Base-by-base conservation (phyloP, 495 filamentous ascomycete species). In the Talaromyces stipitatus region DNA sequence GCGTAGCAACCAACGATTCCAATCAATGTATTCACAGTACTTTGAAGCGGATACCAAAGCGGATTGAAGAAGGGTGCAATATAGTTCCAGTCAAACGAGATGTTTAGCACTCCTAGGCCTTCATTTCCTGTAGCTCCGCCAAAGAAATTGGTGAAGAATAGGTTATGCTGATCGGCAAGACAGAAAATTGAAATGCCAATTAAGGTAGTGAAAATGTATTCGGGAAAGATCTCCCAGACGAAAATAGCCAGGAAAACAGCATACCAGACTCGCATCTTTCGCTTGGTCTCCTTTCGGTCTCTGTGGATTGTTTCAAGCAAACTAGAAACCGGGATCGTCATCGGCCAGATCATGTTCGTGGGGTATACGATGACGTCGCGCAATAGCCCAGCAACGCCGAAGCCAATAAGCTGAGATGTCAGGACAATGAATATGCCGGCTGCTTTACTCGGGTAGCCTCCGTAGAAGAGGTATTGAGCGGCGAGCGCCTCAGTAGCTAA, bases 61-160 rank as follows among this genome's bases (percentile, higher is more conserved):
- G 66, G 65, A 8, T 62, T 59, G 22, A 63, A 65, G n/a, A 54
- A 36, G 6, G 52, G 45, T 2, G 61, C 58, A 29, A 79, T 70
- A 54, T 80, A 80, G 52, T 80, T 72, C 77, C 77, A 80, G 61
- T 80, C 77, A 20, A 80, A 70, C 4, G 68, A 72, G 16, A 78
- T 26, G 18, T 60, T 69, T n/a, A 77, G 62, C 26, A 78, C 58
- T 0, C 77, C 77, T 9, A 71, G 47, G 14, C 68, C 68, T 48
- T 64, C 78, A 60, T 82, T 80, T 2, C 79, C 79, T 16, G 63
- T 58, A 3, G 79, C 65, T 2, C 79, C 79, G 10, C 79, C 79
- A 52, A 82, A 82, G 14, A 82, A 58, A 8, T 79, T 79, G 50
- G 81, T 82, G n/a, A 82, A 58, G 48, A 62, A 45, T 27, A 63